A percentile compares a stretch with the other conserved stretches of the same genome.
Evolutionary conservation across 2,329 filamentous ascomycete species (phyloP).

Genomic region (Fusarium coffeatum): DNA sequence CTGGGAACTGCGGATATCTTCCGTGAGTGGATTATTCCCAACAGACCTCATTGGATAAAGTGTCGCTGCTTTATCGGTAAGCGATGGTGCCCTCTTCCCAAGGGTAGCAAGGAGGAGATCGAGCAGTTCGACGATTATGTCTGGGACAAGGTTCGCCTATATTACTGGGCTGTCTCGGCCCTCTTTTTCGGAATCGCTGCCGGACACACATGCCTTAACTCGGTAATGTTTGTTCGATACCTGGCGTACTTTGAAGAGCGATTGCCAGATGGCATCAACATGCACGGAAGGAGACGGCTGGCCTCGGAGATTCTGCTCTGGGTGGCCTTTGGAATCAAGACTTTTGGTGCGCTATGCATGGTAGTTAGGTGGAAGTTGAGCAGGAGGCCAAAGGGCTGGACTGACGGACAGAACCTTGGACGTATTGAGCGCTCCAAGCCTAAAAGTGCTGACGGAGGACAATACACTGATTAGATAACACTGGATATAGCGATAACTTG

Average conservation of each 20-base stretch:
- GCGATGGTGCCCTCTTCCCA: slow-evolving; percentile 42
- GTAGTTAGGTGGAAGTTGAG: slow-evolving; percentile 41
- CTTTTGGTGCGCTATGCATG: slow-evolving; percentile 39
- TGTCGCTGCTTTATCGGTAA: slow-evolving; percentile 45
- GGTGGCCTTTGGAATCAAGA: slow-evolving; percentile 35
- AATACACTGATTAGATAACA: slow-evolving; percentile 36
- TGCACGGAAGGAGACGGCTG: slow-evolving; percentile 33
- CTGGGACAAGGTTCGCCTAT: slow-evolving; percentile 45
- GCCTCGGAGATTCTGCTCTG: slow-evolving; percentile 36
- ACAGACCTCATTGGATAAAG: slow-evolving; percentile 45
- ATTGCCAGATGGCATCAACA: slow-evolving; percentile 42
- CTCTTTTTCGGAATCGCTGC: slow-evolving; percentile 38
- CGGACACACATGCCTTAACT: slow-evolving; percentile 29
- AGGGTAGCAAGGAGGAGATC: slow-evolving; percentile 44
- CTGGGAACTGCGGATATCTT: slow-evolving; percentile 26
- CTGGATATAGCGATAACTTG: not conserved
- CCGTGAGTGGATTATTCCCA: slow-evolving; percentile 44
- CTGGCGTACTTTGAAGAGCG: slow-evolving; percentile 36
- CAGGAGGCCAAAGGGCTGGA: slow-evolving; percentile 42
- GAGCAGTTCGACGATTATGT: slow-evolving; percentile 43
- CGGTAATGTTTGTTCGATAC: slow-evolving; percentile 35
- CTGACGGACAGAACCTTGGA: slow-evolving; percentile 38
- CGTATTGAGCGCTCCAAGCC: slow-evolving; percentile 28
- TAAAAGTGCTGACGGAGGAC: slow-evolving; percentile 12
- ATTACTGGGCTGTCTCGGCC: slow-evolving; percentile 41